phyloP scores from a whole-genome alignment of 1,284 basidiomycete genomes.

The Farysia itapuensis region DNA sequence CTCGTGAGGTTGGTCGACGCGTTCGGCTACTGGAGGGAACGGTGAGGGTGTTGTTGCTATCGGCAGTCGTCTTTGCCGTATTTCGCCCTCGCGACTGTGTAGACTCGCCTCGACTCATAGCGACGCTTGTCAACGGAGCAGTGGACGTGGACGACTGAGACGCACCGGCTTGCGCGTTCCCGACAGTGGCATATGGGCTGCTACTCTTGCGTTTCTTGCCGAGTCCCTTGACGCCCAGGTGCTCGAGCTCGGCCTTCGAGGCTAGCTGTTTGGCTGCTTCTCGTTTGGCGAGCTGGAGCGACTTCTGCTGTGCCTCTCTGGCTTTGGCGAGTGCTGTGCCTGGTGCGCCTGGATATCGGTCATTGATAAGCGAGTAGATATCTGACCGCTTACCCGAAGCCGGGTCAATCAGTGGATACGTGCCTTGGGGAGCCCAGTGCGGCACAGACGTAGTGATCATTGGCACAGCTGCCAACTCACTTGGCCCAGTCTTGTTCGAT shows the following conservation, averaged over 20 bases:
- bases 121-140: constrained; percentile 2
- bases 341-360: constrained; percentile 52
- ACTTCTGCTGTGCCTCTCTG: constrained; percentile 39
- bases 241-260: constrained; percentile 47
- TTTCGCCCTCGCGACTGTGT: constrained; percentile 11
- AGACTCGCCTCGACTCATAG: constrained; percentile 31
- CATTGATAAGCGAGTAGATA: constrained; percentile 49
- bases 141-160: neutral
- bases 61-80: constrained; percentile 12
- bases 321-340: constrained; percentile 48
- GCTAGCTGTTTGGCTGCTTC: constrained; percentile 41
- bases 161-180: too few species aligned
- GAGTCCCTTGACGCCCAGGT: constrained; percentile 49
- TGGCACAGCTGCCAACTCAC: constrained; percentile 7
- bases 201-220: constrained; percentile 52
- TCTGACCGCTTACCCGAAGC: constrained; percentile 35
- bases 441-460: constrained; percentile 32
- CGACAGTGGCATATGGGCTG: constrained; percentile 43
- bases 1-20: constrained; percentile 29
- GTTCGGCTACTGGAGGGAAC: constrained; percentile 28
- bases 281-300: constrained; percentile 28
- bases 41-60: constrained; percentile 6
- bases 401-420: constrained; percentile 32
- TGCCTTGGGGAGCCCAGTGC: constrained; percentile 31
- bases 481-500: neutral